These are phyloP conservation scores for Aegle marmelos DNA, from an alignment of 345 rosid genomes.

Conservation along the genomic window DNA sequence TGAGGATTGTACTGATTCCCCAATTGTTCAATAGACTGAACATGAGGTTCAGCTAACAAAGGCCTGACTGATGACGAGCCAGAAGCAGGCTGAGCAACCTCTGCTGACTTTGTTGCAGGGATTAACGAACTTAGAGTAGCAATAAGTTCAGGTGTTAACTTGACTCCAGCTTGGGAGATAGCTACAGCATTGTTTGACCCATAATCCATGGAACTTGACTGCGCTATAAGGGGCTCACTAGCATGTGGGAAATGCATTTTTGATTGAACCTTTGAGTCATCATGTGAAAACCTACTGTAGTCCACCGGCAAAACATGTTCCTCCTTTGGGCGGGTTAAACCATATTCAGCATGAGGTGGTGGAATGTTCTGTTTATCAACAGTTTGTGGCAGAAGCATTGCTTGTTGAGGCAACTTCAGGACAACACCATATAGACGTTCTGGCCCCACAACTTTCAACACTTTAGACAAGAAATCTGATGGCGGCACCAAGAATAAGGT, in stretches of 20 bases:
- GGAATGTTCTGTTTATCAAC: slow-evolving; percentile 37
- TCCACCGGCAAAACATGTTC: slow-evolving; percentile 36
- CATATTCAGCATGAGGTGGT: slow-evolving; percentile 36
- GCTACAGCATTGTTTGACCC: slow-evolving; percentile 28
- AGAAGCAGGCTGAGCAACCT: slow-evolving; percentile 41
- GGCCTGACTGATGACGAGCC: slow-evolving; percentile 41
- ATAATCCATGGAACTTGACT: slow-evolving; percentile 36
- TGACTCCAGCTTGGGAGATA: slow-evolving; percentile 55
- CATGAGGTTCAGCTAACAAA: slow-evolving; percentile 40
- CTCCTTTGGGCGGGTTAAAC: slow-evolving; percentile 36
- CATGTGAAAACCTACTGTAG: slow-evolving; percentile 44
- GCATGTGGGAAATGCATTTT: slow-evolving; percentile 35
- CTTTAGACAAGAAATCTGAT: slow-evolving; percentile 79
- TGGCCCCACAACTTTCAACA: slow-evolving; percentile 76
- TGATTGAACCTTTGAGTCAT: slow-evolving; percentile 40
- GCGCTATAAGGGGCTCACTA: slow-evolving; percentile 32
- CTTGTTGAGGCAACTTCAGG: slow-evolving; percentile 72
- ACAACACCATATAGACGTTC: slow-evolving; percentile 94
- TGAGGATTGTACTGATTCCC: slow-evolving; percentile 51
- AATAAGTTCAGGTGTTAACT: slow-evolving; percentile 79
- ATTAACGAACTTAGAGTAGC: slow-evolving; percentile 69
- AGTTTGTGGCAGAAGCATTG: slow-evolving; percentile 35
- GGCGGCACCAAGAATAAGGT: slow-evolving; percentile 92
- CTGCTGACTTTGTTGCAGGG: slow-evolving; percentile 53
- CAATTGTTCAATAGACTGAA: slow-evolving; percentile 40